Base-by-base conservation (phyloP, 768 basidiomycete genomes). In the Thelephora aurantiotincta region DNA sequence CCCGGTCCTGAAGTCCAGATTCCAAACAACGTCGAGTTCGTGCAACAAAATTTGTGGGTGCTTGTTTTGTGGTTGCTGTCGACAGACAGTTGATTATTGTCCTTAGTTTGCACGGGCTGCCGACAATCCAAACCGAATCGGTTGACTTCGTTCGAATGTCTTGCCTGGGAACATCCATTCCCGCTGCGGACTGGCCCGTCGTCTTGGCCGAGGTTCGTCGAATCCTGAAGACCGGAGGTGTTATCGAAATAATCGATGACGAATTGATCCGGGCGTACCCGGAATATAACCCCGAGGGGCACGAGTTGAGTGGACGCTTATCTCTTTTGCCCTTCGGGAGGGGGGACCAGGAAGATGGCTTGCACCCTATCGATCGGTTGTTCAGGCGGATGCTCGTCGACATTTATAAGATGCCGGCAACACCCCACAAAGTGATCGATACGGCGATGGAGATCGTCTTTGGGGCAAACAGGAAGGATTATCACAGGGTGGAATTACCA, bases 91-190 rank as follows among this genome's bases (percentile, higher is more conserved):
- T 36, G 11, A 36, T 50, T 35, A 44, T 48, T 43, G 11, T 44
- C 50, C 81, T 79, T 56, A 58, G 80, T 33, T 70, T 71, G 52
- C 67, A 72, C 51, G 57, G 62, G 23, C 64, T 87, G 22, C 83
- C 85, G 0, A 30, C 26, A 30, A 86, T 85, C 51, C 65, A 69
- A 0, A 70, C 73, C 54, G 65, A 72, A 43, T 68, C 69, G 2
- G 87, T 89, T 51, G 82, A 89, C 54, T 67, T 78, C 46, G 77
- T 90, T 37, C 71, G 85, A 33, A 77, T 89, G 71, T 77, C 82
- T 11, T 78, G 84, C 51, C 64, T 85, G 9, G 64, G 69, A 11
- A 66, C 82, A 12, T 74, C 72, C 54, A 68, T 90, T 43, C 82
- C 83, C 0, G 60, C 69, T 38, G 64, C 71, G 5, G 62, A 68